These are phyloP conservation scores for Picochlorum costavermella DNA, from an alignment of 139 green algal species.

Conservation along the genomic window DNA sequence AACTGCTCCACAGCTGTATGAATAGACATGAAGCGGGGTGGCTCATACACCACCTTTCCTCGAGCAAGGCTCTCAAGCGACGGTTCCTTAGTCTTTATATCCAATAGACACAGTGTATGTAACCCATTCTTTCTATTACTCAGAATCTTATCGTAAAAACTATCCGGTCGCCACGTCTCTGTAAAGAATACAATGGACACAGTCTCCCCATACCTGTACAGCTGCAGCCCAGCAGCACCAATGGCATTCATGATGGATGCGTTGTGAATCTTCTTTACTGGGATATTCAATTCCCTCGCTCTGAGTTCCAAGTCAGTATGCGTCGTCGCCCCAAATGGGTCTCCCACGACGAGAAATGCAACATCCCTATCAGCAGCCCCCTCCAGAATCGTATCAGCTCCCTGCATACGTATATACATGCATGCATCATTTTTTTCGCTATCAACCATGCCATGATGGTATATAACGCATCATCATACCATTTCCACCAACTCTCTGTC, in stretches of 20 bases:
- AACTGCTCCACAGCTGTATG: conserved; percentile 71
- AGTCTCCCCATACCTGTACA: conserved; percentile 93
- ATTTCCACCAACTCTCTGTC: conserved; percentile 93
- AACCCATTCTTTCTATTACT: conserved; percentile 60
- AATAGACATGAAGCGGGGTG: conserved; percentile 61
- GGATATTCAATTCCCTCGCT: conserved; percentile 59
- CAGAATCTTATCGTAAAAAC: conserved; percentile 72
- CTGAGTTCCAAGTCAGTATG: conserved; percentile 90
- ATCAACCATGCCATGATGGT: neutral
- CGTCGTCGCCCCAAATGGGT: conserved; percentile 96
- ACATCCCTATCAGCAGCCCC: conserved; percentile 69
- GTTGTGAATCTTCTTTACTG: conserved; percentile 90
- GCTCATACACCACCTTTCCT: conserved; percentile 82
- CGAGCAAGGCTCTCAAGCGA: conserved; percentile 72
- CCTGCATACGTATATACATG: conserved; percentile 20
- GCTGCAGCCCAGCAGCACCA: conserved; percentile 82
- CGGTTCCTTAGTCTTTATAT: conserved; percentile 93
- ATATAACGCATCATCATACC: conserved; percentile 28
- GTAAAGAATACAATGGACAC: conserved; percentile 98
- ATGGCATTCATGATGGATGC: conserved; percentile 95
- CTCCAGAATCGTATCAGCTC: conserved; percentile 76
- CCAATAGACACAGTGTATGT: conserved; percentile 93
- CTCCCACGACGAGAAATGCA: conserved; percentile 94
- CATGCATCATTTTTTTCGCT: neutral
- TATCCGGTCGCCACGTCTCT: conserved; percentile 87